Conservation (phyloP, 768 basidiomycete species). For the Lactarius vividus region DNA sequence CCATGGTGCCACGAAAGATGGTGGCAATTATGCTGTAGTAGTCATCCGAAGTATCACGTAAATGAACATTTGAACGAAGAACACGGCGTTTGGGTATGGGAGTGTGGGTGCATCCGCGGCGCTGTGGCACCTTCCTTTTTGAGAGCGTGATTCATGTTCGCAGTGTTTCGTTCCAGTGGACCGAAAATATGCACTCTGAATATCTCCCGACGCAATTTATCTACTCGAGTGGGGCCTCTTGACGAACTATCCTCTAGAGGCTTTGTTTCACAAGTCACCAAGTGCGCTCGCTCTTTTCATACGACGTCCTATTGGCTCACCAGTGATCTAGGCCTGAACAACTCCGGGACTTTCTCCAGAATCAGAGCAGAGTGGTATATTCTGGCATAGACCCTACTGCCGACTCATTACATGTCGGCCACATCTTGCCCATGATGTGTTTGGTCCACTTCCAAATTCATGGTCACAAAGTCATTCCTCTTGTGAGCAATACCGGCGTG, state of each 20-base stretch:
- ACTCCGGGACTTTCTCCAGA: constrained; percentile 18
- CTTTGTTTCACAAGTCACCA: constrained; percentile 27
- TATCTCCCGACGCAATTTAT: constrained; percentile 3
- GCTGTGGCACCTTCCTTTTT: constrained; percentile 28
- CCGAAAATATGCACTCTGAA: constrained; percentile 2
- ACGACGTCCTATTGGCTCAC: not conserved
- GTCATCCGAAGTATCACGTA: constrained; percentile 64
- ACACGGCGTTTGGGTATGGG: constrained; percentile 76
- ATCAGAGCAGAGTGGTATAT: constrained; percentile 58
- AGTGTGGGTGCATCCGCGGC: constrained; percentile 52
- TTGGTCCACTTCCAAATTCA: constrained; percentile 82
- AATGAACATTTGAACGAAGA: constrained; percentile 84
- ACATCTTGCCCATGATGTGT: constrained; percentile 84
- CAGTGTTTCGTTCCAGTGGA: not conserved
- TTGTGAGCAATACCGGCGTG: constrained; percentile 52
- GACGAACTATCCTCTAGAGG: constrained; percentile 23
- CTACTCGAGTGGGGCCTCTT: constrained; percentile 3
- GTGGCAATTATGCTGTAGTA: constrained; percentile 3
- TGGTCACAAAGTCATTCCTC: constrained; percentile 80
- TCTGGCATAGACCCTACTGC: constrained; percentile 94
- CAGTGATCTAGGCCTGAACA: constrained; percentile 22
- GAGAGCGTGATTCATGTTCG: constrained; percentile 1
- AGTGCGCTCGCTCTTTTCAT: constrained; percentile 12
- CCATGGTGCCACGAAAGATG: constrained; percentile 46
- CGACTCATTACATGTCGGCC: constrained; percentile 85